Base-by-base conservation (phyloP, 2,329 filamentous ascomycete species). In the Ophiostoma pallidulum region DNA sequence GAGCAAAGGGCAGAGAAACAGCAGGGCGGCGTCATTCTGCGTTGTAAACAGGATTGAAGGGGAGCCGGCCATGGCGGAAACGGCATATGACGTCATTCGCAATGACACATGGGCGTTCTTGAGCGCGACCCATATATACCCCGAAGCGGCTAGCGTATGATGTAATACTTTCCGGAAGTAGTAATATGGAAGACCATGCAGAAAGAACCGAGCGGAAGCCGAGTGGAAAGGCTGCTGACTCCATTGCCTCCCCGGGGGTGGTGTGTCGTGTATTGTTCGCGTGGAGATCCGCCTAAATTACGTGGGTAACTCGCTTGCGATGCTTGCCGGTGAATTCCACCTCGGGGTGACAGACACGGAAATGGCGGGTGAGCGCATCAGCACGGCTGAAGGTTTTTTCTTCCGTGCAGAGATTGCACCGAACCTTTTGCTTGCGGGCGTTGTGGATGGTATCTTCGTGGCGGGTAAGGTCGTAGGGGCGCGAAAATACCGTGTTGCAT, bases 401-500 rank as follows among this genome's bases (percentile, higher is more conserved):
- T 59, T 97, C 90, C 2, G 86, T 89, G 67, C 92, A 98, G 41
- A 95, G 69, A 53, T 90, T 82, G 66, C 92, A 98, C 38, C 88
- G 82, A 8, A 96, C 89, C 71, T 97, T 97, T 64, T 90, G 82
- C 73, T 96, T 96, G 58, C 86, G 81, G 1, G 82, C 83, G 58
- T 96, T 96, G 74, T 97, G 92, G 54, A 97, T 97, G 0, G 92
- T 97, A 56, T 96, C 91, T 64, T 98, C 92, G 62, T 98, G 92
- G 19, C 92, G 77, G 0, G 92, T 98, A 45, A 98, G 74, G 65
- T 98, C 92, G 71, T 98, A 98, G 2, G 92, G 92, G 18, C 92
- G 75, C 1, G 91, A 96, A 66, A 98, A 97, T 46, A 95, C 74
- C 0, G 89, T 94, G 62, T 87, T 91, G 75, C 92, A 97, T 0